Evolutionary conservation across 805 yeast genomes (phyloP), one percentile per base, ranked within the genome.

Genomic region (Sungouiozyma ichnusensis): DNA sequence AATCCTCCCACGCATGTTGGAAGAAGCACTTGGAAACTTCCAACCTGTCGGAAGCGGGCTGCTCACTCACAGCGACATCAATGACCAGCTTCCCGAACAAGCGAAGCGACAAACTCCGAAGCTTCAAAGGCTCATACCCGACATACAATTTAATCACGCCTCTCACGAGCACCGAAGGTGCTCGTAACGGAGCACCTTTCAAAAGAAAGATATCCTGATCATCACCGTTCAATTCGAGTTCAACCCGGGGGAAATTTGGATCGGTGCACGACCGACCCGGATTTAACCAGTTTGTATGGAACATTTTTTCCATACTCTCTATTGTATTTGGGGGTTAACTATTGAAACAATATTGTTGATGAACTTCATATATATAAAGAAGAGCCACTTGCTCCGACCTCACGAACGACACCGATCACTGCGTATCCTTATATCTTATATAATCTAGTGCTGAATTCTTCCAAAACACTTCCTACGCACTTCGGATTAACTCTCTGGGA

Each of bases 101-200:
- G 47, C 78, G 73, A 41, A 92, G 62, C 3, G 76, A 60, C 47
- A 92, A 62, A 49, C 73, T 75, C 55, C 77, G 81, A 40, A 90
- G 71, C 14, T 76, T 63, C 43, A 85, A 64, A 2, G 95, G 85
- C 49, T 90, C 97, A 11, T 72, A 68, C 9, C 29, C 29, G 1
- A 85, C 76, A 1, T 88, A 73, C 19, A 92, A 62, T 1, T 81
- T 87, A 18, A 92, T 78, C 9, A 76, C 77, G 3, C 98, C 98
- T 1, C 81, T 66, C 20, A 92, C 61, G 5, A 82, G 64, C 3
- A 77, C 84, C 2, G 95, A 79, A 0, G 85, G 71, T 0, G 97
- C 95, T 40, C 81, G 88, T 31, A 72, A 70, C 4, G 81, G 77
- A 1, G 81, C 55, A 1, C 98, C 98, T 50, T 86, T 81, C 27